phyloP scores from a whole-genome alignment of 2,329 filamentous ascomycete genomes.

The Aspergillus sp. region DNA sequence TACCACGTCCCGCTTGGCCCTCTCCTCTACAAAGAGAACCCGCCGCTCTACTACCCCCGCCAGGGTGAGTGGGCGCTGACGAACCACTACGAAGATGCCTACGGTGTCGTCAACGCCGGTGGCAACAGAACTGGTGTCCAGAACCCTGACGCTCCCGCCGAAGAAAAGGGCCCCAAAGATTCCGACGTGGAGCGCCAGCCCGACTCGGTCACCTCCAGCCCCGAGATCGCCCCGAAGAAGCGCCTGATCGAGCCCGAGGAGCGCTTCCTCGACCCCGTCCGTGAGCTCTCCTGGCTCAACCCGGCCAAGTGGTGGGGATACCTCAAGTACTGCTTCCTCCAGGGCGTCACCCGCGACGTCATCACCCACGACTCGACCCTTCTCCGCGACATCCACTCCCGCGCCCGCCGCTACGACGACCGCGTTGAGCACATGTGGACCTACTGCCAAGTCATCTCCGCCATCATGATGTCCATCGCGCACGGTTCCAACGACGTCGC shows the following conservation, averaged over 20 bases:
- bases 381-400: constrained; percentile 46
- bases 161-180: constrained; percentile 18
- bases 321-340: constrained; percentile 50
- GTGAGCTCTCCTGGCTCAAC: constrained; percentile 22
- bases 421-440: constrained; percentile 55
- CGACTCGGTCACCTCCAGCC: constrained; percentile 25
- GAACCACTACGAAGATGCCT: constrained; percentile 47
- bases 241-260: constrained; percentile 29
- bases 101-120: constrained; percentile 30
- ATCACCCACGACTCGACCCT: constrained; percentile 45
- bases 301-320: constrained; percentile 41
- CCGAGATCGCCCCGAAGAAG: constrained; percentile 26
- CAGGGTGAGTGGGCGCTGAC: constrained; percentile 42
- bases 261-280: constrained; percentile 30
- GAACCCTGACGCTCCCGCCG: not conserved
- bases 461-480: constrained; percentile 50
- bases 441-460: constrained; percentile 48
- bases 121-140: constrained; percentile 9
- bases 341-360: constrained; percentile 49
- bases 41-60: constrained; percentile 47
- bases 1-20: constrained; percentile 46
- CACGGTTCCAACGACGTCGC: constrained; percentile 53
- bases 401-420: constrained; percentile 51
- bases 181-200: constrained; percentile 20
- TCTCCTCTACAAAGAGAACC: constrained; percentile 43